Percentiles rank a stretch among this genome's conserved stretches.
phyloP scores from a whole-genome alignment of 208 protist genomes.

The Kentomonas sorsogonicus region DNA sequence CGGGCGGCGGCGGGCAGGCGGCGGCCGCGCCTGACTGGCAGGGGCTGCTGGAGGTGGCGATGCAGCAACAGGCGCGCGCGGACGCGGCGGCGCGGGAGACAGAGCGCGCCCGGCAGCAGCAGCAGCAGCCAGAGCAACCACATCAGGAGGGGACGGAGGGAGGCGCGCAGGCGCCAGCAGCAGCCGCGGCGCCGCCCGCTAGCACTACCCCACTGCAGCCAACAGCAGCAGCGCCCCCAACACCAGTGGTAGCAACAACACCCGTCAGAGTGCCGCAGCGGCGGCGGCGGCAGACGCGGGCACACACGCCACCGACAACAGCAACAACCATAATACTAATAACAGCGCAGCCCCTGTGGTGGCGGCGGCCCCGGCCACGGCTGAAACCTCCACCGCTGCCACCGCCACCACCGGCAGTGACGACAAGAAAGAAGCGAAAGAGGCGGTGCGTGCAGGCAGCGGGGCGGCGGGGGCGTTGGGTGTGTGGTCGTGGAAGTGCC shows the following conservation, averaged over 20 bases:
- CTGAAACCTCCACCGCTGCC: no score
- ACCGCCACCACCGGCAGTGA: no score
- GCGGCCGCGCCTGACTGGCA: conserved; percentile 20
- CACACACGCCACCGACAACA: not conserved
- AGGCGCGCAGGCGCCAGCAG: not conserved
- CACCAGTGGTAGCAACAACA: no score
- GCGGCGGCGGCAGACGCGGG: not conserved
- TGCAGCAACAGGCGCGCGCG: conserved; percentile 14
- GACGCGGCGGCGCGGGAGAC: not conserved
- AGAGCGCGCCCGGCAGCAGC: conserved; percentile 3
- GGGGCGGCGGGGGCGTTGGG: conserved; percentile 7
- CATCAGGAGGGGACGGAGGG: not conserved
- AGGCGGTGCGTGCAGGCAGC: not conserved
- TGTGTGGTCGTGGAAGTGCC: conserved; percentile 58
- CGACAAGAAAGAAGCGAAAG: not conserved
- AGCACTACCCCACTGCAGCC: not conserved
- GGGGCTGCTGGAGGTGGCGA: conserved; percentile 27
- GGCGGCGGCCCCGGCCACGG: not conserved
- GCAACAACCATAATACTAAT: no score
- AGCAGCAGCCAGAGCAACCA: conserved; percentile 15
- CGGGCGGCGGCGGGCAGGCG: not conserved
- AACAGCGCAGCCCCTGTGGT: no score
- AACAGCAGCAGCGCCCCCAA: not conserved
- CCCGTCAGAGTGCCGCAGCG: no score
- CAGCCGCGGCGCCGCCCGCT: conserved; percentile 1